Evolutionary conservation across 108 stramenopile species (phyloP), one percentile per base, ranked within the genome.

Genomic region (Fragilariopsis cylindrus): DNA sequence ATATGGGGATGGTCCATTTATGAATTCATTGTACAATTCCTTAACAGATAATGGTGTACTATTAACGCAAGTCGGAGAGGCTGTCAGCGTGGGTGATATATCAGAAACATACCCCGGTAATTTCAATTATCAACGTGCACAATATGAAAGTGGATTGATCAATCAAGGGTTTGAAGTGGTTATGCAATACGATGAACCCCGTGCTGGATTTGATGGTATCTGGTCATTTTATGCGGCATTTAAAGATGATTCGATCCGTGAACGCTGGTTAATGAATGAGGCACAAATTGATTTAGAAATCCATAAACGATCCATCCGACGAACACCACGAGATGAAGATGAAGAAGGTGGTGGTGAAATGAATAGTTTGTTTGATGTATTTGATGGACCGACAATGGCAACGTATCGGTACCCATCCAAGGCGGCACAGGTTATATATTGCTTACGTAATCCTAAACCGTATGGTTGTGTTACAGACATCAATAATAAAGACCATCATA

Each of bases 341-440:
- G 62, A 63, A n/a, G 4, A 4, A 13, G 62, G 3, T 12, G 62
- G 83, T 12, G 50, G 82, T 11, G 71, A 69, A 45, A 79, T 83
- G 1, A 79, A 69, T 39, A 71, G 74, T n/a, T 84, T 87, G 3
- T 76, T 95, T 48, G 57, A 60, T 5, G 85, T 77, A 39, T 90
- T 91, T 79, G 94, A 95, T 75, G 91, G 91, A 7, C 76, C 94
- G 7, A 83, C 88, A 0, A 92, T 92, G 90, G 65, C 66, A 43
- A 57, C 65, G 6, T 92, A 91, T 54, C 87, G 84, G 57, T 58
- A 74, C 15, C 88, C 90, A 4, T 70, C 78, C 46, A 85, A 82
- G 46, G 70, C 58, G 7, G 77, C 79, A n/a, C 88, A 92, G 63
- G 65, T 62, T 44, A 72, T 86, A 3, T 80, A 76, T 52, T 92